Conservation (phyloP, 768 basidiomycete genomes). For the Albatrellus ellisii region DNA sequence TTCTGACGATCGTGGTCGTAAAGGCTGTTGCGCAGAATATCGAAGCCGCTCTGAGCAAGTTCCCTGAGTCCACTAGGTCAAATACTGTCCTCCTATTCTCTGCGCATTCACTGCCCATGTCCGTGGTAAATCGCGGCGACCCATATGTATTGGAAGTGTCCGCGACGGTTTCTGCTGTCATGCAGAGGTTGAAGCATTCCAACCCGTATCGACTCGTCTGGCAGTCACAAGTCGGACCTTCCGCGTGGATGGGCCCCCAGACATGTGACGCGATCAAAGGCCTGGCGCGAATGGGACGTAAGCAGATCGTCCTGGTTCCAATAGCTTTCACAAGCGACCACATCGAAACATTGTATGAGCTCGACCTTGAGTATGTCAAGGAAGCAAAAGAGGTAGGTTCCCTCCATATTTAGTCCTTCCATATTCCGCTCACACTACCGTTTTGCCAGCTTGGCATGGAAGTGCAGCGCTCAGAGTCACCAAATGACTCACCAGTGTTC, state of each 20-base stretch:
- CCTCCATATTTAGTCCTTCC: background rate
- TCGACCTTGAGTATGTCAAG: slow-evolving; percentile 86
- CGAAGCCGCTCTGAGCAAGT: slow-evolving; percentile 68
- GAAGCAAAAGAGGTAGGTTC: slow-evolving; percentile 79
- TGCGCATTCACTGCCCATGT: slow-evolving; percentile 96
- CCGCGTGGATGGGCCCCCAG: slow-evolving; percentile 97
- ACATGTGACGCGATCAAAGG: slow-evolving; percentile 87
- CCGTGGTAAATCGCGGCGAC: slow-evolving; percentile 97
- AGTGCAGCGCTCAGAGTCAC: slow-evolving; percentile 75
- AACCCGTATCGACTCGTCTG: slow-evolving; percentile 92
- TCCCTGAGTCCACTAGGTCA: slow-evolving; percentile 54
- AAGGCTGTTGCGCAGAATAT: slow-evolving; percentile 92
- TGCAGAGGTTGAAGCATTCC: slow-evolving; percentile 67
- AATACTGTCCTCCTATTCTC: slow-evolving; percentile 86
- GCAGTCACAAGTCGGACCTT: slow-evolving; percentile 97
- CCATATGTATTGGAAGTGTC: slow-evolving; percentile 95
- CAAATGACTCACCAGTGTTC: slow-evolving; percentile 95
- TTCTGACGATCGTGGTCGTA: no score
- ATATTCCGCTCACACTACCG: slow-evolving; percentile 1
- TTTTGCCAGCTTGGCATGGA: slow-evolving; percentile 75
- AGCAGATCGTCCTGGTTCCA: slow-evolving; percentile 74
- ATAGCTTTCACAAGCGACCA: slow-evolving; percentile 99
- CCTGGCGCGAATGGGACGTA: slow-evolving; percentile 60
- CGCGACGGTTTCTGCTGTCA: slow-evolving; percentile 85
- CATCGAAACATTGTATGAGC: slow-evolving; percentile 95